Percentiles rank a stretch among this genome's conserved stretches.
phyloP scores from a whole-genome alignment of 805 yeast species.

The Dipodascopsis tothii region DNA sequence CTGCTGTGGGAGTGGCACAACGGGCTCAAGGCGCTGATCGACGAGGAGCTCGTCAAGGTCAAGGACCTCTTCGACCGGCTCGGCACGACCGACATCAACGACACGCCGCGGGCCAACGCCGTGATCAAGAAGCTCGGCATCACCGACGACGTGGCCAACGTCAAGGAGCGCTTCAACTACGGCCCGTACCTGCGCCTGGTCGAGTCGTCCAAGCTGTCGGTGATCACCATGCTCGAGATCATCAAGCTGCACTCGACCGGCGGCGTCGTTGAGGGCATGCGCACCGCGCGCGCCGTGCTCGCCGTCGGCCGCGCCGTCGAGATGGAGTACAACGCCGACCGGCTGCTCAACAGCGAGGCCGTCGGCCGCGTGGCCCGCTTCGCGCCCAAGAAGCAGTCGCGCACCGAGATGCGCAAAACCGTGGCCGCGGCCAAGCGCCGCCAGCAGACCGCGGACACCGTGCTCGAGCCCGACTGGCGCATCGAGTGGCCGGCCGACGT shows the following conservation, averaged over 20 bases:
- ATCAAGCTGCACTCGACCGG: conserved; percentile 67
- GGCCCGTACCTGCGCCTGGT: conserved; percentile 74
- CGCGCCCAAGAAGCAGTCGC: conserved; percentile 10
- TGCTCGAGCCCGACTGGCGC: conserved; percentile 3
- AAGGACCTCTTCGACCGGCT: conserved; percentile 9
- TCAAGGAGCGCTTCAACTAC: conserved; percentile 32
- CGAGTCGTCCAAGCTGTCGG: conserved; percentile 71
- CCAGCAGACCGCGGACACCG: background rate
- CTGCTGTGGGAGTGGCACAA: conserved; percentile 80
- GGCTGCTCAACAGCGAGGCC: conserved; percentile 45
- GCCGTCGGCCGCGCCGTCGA: conserved; percentile 81
- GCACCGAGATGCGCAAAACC: conserved; percentile 8
- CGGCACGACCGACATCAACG: conserved; percentile 19
- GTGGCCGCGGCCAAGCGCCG: conserved; percentile 8
- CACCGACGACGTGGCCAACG: conserved; percentile 21
- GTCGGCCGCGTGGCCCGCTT: conserved; percentile 2
- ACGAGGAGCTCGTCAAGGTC: conserved; percentile 40
- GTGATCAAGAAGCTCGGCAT: background rate
- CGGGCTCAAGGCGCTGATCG: conserved; percentile 61
- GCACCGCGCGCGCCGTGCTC: conserved; percentile 73
- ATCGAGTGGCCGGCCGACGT: conserved; percentile 47
- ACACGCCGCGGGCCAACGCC: conserved; percentile 10
- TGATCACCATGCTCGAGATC: conserved; percentile 75
- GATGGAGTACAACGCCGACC: conserved; percentile 69
- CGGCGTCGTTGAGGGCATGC: conserved; percentile 68